Base-by-base conservation (phyloP, 1,139 yeast genomes). In the Chernovozyma aurita region DNA sequence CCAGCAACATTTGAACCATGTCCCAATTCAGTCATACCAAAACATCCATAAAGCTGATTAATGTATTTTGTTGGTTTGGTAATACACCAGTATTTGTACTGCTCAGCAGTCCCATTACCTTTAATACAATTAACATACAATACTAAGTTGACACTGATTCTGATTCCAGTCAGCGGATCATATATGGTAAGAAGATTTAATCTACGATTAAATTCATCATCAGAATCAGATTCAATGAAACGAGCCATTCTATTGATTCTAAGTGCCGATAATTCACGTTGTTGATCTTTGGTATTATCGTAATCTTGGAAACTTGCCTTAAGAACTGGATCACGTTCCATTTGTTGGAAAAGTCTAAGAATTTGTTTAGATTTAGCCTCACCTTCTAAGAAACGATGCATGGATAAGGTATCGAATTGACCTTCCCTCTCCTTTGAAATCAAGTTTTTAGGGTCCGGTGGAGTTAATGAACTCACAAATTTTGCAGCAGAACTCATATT, bases 51-150 rank as follows among this genome's bases (percentile, higher is more conserved):
- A 28, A 59, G 42, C 40, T 53, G 56, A 43, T 55, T 53, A 30
- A 57, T 37, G 45, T 52, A 49, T 35, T 53, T 49, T 3, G 90
- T 84, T 36, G 88, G 90, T 47, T 78, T 65, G 49, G 76, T 78
- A 42, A 65, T 59, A 40, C 82, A 68, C 64, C 64, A 59, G 50
- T 50, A 59, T 30, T 45, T 43, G 50, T 53, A 50, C 42, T 59
- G 63, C 26, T 53, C 57, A 14, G 36, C 32, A 30, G 63, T 55
- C 38, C 64, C 64, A 45, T 55, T 57, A 42, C 63, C 63, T 34
- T 61, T 46, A 42, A 58, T 39, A 45, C 63, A 58, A 12, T 59
- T 55, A 32, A 55, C 46, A 42, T 59, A 59, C 41, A 59, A 49
- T 20, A 63, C 64, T 42, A 59, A 46, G 48, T 58, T 57, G 38